phyloP scores from a whole-genome alignment of 2,329 filamentous ascomycete species.

The Laburnicola sp. region DNA sequence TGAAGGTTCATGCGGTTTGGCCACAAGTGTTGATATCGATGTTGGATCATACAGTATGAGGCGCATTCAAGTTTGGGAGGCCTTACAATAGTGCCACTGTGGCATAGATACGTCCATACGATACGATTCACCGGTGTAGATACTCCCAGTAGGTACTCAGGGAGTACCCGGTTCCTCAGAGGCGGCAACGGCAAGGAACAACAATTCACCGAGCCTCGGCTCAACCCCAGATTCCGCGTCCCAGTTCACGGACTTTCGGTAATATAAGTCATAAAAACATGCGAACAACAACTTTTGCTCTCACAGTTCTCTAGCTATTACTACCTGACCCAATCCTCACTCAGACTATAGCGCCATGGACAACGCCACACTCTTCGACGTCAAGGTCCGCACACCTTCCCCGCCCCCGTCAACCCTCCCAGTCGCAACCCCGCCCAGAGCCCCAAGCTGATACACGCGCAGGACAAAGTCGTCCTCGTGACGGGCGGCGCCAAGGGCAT shows the following conservation, averaged over 20 bases:
- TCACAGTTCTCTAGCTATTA: not conserved
- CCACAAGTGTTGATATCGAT: no score
- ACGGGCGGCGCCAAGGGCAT: conserved; percentile 61
- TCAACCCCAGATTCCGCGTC: conserved; percentile 24
- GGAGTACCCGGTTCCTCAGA: no score
- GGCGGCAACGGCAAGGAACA: conserved; percentile 3
- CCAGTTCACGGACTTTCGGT: conserved; percentile 12
- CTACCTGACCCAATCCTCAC: not conserved
- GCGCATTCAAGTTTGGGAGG: no score
- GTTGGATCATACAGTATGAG: no score
- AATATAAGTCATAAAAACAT: conserved; percentile 4
- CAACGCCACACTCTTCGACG: conserved; percentile 40
- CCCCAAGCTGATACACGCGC: conserved; percentile 1
- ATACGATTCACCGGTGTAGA: no score
- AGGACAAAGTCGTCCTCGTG: conserved; percentile 52
- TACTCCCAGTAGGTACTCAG: no score
- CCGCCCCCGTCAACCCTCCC: not conserved
- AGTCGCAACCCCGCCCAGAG: not conserved
- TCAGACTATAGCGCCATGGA: conserved; percentile 35
- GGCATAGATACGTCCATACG: no score
- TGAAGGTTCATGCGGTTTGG: no score
- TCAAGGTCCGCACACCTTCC: conserved; percentile 31
- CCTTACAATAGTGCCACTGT: no score
- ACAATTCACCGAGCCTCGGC: conserved; percentile 29
- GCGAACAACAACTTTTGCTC: not conserved